Evolutionary conservation across 306 rosid species (phyloP).

Genomic region (Acacia crassicarpa): DNA sequence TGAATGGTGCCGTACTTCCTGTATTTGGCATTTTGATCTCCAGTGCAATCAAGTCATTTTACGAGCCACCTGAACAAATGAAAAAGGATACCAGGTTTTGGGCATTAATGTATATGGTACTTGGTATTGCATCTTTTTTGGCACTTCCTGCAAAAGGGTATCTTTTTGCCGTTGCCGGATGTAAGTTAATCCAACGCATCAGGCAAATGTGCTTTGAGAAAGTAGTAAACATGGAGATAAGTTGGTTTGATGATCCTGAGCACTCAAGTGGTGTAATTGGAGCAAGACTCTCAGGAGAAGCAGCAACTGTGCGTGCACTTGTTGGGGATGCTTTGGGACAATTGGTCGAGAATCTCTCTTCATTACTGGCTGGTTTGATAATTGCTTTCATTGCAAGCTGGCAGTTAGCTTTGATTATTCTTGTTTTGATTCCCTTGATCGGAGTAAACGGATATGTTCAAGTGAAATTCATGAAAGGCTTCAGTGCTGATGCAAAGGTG

Average conservation of each 20-base stretch:
- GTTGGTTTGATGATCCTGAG: conserved; percentile 87
- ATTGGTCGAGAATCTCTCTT: conserved; percentile 55
- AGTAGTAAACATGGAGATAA: conserved; percentile 73
- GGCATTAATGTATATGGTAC: conserved; percentile 58
- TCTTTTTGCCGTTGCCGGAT: conserved; percentile 79
- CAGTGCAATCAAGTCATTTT: conserved; percentile 63
- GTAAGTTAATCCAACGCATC: conserved; percentile 72
- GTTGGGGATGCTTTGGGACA: conserved; percentile 75
- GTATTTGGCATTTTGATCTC: conserved; percentile 63
- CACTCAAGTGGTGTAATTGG: conserved; percentile 82
- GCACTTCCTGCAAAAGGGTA: conserved; percentile 51
- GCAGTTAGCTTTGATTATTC: conserved; percentile 67
- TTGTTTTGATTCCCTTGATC: conserved; percentile 63
- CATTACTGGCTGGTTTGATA: conserved; percentile 65
- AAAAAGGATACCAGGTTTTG: conserved; percentile 69
- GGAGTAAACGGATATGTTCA: conserved; percentile 71
- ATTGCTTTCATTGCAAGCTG: conserved; percentile 77
- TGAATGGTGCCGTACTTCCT: conserved; percentile 65
- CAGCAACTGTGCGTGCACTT: conserved; percentile 74
- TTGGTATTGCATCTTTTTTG: conserved; percentile 55
- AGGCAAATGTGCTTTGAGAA: conserved; percentile 72
- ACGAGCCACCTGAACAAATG: conserved; percentile 54
- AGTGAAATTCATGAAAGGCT: conserved; percentile 77
- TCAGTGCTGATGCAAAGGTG: conserved; percentile 84
- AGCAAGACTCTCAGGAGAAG: conserved; percentile 84